phyloP scores from a whole-genome alignment of 2,329 filamentous ascomycete genomes.

The Emmonsia crescens region DNA sequence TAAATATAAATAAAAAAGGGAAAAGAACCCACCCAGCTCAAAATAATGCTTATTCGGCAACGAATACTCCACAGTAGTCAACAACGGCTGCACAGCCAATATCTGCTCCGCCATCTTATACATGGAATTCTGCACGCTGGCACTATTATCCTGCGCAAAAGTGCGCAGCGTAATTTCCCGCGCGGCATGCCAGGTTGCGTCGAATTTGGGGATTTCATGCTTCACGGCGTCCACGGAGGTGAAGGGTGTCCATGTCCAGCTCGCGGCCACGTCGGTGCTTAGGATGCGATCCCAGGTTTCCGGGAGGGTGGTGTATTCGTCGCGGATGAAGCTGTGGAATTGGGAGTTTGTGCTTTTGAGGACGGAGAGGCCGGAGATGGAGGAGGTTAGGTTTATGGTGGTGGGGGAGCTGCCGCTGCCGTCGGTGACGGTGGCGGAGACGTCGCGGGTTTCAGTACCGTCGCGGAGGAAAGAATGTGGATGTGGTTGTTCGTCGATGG shows the following conservation, averaged over 20 bases:
- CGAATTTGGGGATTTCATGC: slow-evolving; percentile 55
- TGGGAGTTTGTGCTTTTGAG: slow-evolving; percentile 94
- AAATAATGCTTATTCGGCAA: slow-evolving; percentile 99
- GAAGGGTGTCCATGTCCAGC: slow-evolving; percentile 77
- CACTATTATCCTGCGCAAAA: slow-evolving; percentile 82
- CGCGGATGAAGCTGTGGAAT: slow-evolving; percentile 86
- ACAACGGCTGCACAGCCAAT: slow-evolving; percentile 59
- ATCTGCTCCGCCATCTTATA: slow-evolving; percentile 96
- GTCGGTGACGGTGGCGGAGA: slow-evolving; percentile 60
- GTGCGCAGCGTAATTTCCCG: slow-evolving; percentile 77
- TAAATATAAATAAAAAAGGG: background rate
- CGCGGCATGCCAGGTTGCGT: slow-evolving; percentile 67
- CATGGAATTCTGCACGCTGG: slow-evolving; percentile 95
- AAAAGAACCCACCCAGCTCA: slow-evolving; percentile 53
- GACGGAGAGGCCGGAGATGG: slow-evolving; percentile 71
- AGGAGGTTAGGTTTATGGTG: slow-evolving; percentile 65
- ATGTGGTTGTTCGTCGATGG: slow-evolving; percentile 76
- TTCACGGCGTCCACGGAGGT: slow-evolving; percentile 55
- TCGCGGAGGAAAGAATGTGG: slow-evolving; percentile 92
- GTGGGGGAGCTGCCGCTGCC: slow-evolving; percentile 33
- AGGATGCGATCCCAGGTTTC: slow-evolving; percentile 95
- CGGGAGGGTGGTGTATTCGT: slow-evolving; percentile 82
- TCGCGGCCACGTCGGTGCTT: slow-evolving; percentile 80
- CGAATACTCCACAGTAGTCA: slow-evolving; percentile 65
- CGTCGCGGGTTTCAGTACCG: slow-evolving; percentile 74